phyloP scores from a whole-genome alignment of 2,329 filamentous ascomycete genomes.

The Diaporthe ilicicola region DNA sequence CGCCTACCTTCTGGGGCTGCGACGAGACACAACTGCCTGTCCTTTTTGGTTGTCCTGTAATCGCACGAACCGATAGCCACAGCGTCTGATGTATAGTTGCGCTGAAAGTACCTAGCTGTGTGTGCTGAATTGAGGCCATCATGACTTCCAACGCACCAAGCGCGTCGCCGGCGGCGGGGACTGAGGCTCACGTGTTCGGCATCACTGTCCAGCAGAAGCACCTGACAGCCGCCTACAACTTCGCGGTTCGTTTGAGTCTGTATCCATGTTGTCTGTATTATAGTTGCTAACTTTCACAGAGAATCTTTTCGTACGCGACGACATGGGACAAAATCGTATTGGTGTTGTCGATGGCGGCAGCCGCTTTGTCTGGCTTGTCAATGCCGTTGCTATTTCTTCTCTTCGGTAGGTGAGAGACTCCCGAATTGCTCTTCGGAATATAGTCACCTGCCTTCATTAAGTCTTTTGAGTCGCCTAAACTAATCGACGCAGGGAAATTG shows the following conservation, averaged over 20 bases:
- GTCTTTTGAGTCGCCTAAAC: background rate
- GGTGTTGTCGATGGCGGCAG: slow-evolving; percentile 56
- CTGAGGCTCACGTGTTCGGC: background rate
- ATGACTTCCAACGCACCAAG: slow-evolving; percentile 3
- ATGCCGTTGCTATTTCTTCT: slow-evolving; percentile 68
- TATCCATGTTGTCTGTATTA: rapidly evolving
- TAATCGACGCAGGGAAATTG: slow-evolving; percentile 37
- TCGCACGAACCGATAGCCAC: background rate
- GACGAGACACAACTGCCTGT: background rate
- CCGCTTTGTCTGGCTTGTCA: slow-evolving; percentile 62
- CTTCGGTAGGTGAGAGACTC: slow-evolving; percentile 56
- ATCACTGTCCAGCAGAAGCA: slow-evolving; percentile 12
- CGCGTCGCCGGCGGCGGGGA: background rate
- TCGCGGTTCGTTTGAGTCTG: background rate
- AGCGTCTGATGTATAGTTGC: background rate
- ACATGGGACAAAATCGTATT: slow-evolving; percentile 59
- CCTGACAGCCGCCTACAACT: slow-evolving; percentile 11
- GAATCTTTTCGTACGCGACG: slow-evolving; percentile 63
- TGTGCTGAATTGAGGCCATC: background rate
- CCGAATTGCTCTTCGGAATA: background rate
- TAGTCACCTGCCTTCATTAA: slow-evolving; percentile 43
- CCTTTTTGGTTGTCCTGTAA: background rate
- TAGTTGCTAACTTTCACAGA: slow-evolving; percentile 28
- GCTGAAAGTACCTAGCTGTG: background rate
- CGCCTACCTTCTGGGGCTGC: background rate